Conservation (phyloP, 805 yeast genomes). For the Candida loeiensis region DNA sequence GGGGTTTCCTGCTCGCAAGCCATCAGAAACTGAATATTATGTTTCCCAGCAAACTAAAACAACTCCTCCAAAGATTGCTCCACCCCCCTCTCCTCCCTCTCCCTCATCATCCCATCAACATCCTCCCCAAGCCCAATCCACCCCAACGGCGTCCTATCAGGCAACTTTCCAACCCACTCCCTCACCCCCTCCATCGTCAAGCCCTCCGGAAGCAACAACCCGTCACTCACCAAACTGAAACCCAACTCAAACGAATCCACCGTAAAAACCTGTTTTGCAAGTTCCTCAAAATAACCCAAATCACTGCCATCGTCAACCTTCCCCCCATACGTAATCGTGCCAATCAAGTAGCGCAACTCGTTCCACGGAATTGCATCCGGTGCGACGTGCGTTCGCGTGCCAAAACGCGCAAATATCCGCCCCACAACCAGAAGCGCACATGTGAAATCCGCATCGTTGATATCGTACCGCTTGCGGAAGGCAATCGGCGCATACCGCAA, state of each 20-base stretch:
- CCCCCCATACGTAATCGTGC: conserved; percentile 64
- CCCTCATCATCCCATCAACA: conserved; percentile 34
- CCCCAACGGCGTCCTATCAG: conserved; percentile 47
- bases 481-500: conserved; percentile 61
- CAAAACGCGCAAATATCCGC: conserved; percentile 28
- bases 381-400: conserved; percentile 8
- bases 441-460: conserved; percentile 68
- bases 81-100: conserved; percentile 17
- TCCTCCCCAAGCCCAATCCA: conserved; percentile 52
- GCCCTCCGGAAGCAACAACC: conserved; percentile 49
- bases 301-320: conserved; percentile 48
- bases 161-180: conserved; percentile 52
- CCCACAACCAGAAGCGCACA: conserved; percentile 46
- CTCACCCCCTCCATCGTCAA: conserved; percentile 24
- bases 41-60: too few species aligned
- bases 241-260: conserved; percentile 35
- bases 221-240: conserved; percentile 41
- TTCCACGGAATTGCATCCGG: conserved; percentile 49
- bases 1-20: too few species aligned
- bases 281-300: conserved; percentile 25
- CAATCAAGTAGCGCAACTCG: conserved; percentile 46
- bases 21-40: too few species aligned
- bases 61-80: too few species aligned
- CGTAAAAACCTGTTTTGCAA: conserved; percentile 40
- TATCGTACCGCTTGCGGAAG: conserved; percentile 58